Percentiles rank a stretch among this genome's conserved stretches.
These are phyloP conservation scores for Hypsizygus marmoreus DNA, from an alignment of 768 basidiomycete genomes.

Conservation along the genomic window DNA sequence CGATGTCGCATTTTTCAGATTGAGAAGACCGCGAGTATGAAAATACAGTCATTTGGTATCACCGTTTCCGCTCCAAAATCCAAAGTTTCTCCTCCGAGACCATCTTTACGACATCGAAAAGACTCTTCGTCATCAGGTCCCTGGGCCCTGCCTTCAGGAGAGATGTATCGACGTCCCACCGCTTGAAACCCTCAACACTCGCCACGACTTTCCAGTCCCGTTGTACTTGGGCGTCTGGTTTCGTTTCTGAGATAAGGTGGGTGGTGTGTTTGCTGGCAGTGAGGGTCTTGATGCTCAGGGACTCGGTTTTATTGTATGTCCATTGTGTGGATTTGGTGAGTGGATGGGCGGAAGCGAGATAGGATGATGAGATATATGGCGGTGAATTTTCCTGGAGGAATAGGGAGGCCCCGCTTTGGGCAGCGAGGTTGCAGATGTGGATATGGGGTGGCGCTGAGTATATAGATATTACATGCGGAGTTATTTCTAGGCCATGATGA, in stretches of 20 bases:
- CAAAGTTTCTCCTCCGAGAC: conserved; percentile 44
- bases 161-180: conserved; percentile 33
- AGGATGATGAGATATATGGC: conserved; percentile 42
- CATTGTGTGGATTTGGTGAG: conserved; percentile 37
- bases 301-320: conserved; percentile 86
- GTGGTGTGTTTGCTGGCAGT: conserved; percentile 46
- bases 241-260: conserved; percentile 62
- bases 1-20: neutral
- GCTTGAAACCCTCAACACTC: conserved; percentile 29
- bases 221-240: conserved; percentile 24
- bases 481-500: neutral
- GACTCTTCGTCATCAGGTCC: conserved; percentile 21
- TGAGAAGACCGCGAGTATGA: neutral
- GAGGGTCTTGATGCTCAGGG: conserved; percentile 43
- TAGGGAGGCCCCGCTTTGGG: conserved; percentile 88
- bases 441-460: conserved; percentile 44
- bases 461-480: neutral
- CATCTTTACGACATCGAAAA: conserved; percentile 34
- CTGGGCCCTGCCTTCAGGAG: conserved; percentile 17
- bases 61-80: conserved; percentile 43
- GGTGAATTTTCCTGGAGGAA: conserved; percentile 74
- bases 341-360: conserved; percentile 12
- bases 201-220: conserved; percentile 46
- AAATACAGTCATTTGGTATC: neutral
- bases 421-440: conserved; percentile 82